Evolutionary conservation across 108 stramenopile species (phyloP).

Genomic region (Nitzschia sp.): DNA sequence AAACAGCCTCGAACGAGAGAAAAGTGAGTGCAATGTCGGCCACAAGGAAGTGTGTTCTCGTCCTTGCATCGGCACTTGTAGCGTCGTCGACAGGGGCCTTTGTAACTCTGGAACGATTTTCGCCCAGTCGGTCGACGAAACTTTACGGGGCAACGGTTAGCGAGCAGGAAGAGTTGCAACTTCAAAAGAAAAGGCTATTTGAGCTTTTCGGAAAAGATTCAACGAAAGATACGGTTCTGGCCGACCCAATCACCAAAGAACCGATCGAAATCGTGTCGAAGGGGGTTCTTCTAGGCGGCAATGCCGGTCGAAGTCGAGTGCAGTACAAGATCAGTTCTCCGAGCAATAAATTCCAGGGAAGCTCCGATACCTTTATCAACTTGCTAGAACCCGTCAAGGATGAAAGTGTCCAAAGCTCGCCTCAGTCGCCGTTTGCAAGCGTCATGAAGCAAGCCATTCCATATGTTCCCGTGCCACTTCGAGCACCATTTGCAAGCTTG

Average conservation of each 20-base stretch:
- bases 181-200: constrained; percentile 40
- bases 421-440: constrained; percentile 19
- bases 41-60: no score
- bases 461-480: constrained; percentile 71
- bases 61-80: no score
- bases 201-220: constrained; percentile 28
- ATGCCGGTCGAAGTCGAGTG: constrained; percentile 18
- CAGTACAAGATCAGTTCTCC: constrained; percentile 45
- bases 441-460: constrained; percentile 36
- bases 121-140: no score
- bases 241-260: constrained; percentile 78
- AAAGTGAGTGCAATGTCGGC: no score
- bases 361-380: constrained; percentile 66
- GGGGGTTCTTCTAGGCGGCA: neutral
- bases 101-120: no score
- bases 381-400: constrained; percentile 55
- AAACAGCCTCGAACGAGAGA: no score
- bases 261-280: constrained; percentile 40
- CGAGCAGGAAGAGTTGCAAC: constrained; percentile 12
- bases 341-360: constrained; percentile 48
- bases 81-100: no score
- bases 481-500: constrained; percentile 43
- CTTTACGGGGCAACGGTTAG: no score
- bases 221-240: constrained; percentile 60
- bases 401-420: constrained; percentile 20